phyloP scores from a whole-genome alignment of 768 basidiomycete genomes.

The Rubroboletus pulcherrimus region DNA sequence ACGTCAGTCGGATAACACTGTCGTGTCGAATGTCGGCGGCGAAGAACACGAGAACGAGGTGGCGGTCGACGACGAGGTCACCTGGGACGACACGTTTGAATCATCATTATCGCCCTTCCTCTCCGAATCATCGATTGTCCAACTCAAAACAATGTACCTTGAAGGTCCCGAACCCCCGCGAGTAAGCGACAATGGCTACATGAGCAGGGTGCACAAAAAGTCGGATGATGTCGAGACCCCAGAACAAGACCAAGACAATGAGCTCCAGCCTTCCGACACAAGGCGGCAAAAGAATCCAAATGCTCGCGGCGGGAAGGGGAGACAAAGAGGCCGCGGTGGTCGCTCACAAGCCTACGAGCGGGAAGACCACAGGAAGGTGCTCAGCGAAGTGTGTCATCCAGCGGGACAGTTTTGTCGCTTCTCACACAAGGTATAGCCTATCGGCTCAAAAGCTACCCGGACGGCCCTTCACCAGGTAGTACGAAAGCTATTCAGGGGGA shows the following conservation, averaged over 20 bases:
- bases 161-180: slow-evolving; percentile 80
- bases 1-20: neutral
- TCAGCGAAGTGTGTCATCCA: slow-evolving; percentile 68
- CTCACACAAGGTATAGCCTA: slow-evolving; percentile 53
- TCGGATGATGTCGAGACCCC: slow-evolving; percentile 23
- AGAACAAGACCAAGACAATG: slow-evolving; percentile 14
- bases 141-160: slow-evolving; percentile 70
- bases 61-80: slow-evolving; percentile 31
- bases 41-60: neutral
- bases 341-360: slow-evolving; percentile 37
- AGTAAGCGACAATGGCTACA: slow-evolving; percentile 75
- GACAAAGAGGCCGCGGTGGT: slow-evolving; percentile 44
- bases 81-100: slow-evolving; percentile 67
- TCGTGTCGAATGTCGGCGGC: neutral
- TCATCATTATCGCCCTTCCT: slow-evolving; percentile 59
- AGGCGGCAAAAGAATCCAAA: slow-evolving; percentile 40
- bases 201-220: slow-evolving; percentile 39
- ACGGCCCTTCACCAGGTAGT: slow-evolving; percentile 80
- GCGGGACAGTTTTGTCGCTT: slow-evolving; percentile 6
- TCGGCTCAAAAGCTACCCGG: slow-evolving; percentile 74
- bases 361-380: slow-evolving; percentile 69
- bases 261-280: slow-evolving; percentile 23
- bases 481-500: slow-evolving; percentile 76
- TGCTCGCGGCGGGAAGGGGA: slow-evolving; percentile 39
- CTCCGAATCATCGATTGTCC: slow-evolving; percentile 51